phyloP scores from a whole-genome alignment of 2,329 filamentous ascomycete genomes.

The Colletotrichum sp. region DNA sequence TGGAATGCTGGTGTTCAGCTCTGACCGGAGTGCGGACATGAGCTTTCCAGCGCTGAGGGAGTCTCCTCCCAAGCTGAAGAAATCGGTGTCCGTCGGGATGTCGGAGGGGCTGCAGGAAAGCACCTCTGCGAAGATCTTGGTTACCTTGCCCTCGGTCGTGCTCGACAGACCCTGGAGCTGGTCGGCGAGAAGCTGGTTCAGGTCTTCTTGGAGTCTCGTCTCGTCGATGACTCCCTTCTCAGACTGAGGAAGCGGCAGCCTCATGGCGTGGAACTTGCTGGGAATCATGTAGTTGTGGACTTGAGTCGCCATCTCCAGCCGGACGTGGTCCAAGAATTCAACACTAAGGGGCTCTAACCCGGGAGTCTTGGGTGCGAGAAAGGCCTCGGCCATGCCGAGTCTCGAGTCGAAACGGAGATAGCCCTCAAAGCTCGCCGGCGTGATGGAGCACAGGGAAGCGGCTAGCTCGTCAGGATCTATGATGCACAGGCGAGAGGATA shows the following conservation, averaged over 20 bases:
- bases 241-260: slow-evolving; percentile 37
- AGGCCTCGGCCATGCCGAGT: slow-evolving; percentile 20
- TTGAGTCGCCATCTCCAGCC: slow-evolving; percentile 1
- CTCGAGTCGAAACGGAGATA: slow-evolving; percentile 7
- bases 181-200: slow-evolving; percentile 20
- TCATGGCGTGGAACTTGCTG: slow-evolving; percentile 36
- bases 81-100: slow-evolving; percentile 47
- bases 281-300: slow-evolving; percentile 43
- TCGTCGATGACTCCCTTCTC: slow-evolving; percentile 36
- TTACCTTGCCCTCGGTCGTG: slow-evolving; percentile 42
- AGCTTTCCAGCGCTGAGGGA: slow-evolving; percentile 58
- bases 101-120: slow-evolving; percentile 43
- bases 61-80: slow-evolving; percentile 59
- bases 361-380: slow-evolving; percentile 25
- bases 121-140: slow-evolving; percentile 49
- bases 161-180: slow-evolving; percentile 26
- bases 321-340: slow-evolving; percentile 18
- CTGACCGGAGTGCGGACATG: slow-evolving; percentile 52
- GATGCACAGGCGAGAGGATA: slow-evolving; percentile 37
- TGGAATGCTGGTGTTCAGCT: slow-evolving; percentile 52
- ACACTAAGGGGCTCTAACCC: background rate
- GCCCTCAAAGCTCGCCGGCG: slow-evolving; percentile 22
- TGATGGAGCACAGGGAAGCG: slow-evolving; percentile 23
- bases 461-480: slow-evolving; percentile 33
- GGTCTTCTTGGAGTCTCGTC: slow-evolving; percentile 35